Conservation (phyloP, 129 eudicot species). For the Escallonia herrerae region DNA sequence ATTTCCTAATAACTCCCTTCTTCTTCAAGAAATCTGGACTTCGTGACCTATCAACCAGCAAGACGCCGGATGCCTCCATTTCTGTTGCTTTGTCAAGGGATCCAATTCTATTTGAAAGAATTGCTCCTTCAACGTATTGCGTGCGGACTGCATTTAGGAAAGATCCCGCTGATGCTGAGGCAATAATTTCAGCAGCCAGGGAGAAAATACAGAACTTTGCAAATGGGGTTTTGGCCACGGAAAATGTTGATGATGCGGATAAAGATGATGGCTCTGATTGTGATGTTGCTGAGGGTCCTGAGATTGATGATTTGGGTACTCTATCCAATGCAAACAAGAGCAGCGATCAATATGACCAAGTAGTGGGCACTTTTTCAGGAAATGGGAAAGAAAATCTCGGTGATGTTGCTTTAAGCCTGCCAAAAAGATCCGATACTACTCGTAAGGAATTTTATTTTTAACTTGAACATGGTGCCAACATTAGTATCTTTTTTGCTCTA, state of each 20-base stretch:
- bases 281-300: conserved; percentile 78
- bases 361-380: conserved; percentile 21
- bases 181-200: conserved; percentile 62
- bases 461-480: not conserved
- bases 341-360: conserved; percentile 13
- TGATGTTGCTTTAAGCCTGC: conserved; percentile 27
- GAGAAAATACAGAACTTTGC: conserved; percentile 71
- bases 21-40: conserved; percentile 70
- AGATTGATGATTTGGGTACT: conserved; percentile 63
- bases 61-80: conserved; percentile 98
- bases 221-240: conserved; percentile 60
- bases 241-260: conserved; percentile 70
- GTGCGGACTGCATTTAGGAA: conserved; percentile 75
- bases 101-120: conserved; percentile 80
- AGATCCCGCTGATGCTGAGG: conserved; percentile 89
- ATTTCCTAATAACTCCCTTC: not conserved
- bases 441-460: conserved; percentile 23
- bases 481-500: not conserved
- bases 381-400: conserved; percentile 29
- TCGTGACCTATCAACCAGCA: conserved; percentile 90
- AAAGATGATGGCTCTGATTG: conserved; percentile 76
- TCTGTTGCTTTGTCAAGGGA: conserved; percentile 97
- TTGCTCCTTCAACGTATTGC: conserved; percentile 90
- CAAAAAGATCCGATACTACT: conserved; percentile 24
- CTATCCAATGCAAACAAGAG: conserved; percentile 31